A percentile compares a stretch with the other conserved stretches of the same genome.
These are phyloP conservation scores for Melastoma candidum DNA, from an alignment of 441 rosid genomes.

Conservation along the genomic window DNA sequence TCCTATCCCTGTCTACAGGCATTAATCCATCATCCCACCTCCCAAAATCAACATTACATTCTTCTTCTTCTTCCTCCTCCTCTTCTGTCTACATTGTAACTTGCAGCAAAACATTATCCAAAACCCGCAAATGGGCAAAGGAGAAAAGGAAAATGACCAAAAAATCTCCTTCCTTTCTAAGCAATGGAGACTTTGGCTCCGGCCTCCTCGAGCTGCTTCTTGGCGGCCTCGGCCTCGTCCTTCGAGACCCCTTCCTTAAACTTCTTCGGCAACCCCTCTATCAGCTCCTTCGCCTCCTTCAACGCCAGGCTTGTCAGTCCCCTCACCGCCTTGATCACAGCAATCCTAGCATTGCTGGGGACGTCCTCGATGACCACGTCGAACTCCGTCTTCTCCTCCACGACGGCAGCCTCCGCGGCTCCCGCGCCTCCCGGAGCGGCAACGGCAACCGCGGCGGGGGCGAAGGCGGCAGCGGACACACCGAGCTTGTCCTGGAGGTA, in stretches of 20 bases:
- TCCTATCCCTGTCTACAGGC: too few relatives aligned
- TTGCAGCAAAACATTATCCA: too few relatives aligned
- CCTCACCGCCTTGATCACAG: slow-evolving; percentile 75
- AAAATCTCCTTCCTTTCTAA: too few relatives aligned
- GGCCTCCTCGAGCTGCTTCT: slow-evolving; percentile 72
- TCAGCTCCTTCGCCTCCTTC: slow-evolving; percentile 15
- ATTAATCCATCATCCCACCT: too few relatives aligned
- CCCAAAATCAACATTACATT: too few relatives aligned
- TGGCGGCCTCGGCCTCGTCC: slow-evolving; percentile 73
- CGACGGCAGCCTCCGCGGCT: slow-evolving; percentile 22
- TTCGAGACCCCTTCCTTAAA: slow-evolving; percentile 22
- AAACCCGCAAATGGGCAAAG: too few relatives aligned
- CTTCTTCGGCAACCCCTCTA: too few relatives aligned
- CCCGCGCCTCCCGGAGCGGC: slow-evolving; percentile 24
- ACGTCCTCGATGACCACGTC: slow-evolving; percentile 73
- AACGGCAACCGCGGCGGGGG: slow-evolving; percentile 37
- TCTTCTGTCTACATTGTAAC: too few relatives aligned
- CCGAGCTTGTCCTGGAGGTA: slow-evolving; percentile 80
- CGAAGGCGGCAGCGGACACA: slow-evolving; percentile 64
- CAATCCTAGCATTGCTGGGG: slow-evolving; percentile 53
- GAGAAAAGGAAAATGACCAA: too few relatives aligned
- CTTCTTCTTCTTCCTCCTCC: too few relatives aligned
- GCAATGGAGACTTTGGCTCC: slow-evolving; percentile 61
- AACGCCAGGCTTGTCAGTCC: slow-evolving; percentile 57
- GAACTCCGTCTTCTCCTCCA: slow-evolving; percentile 69